These are phyloP conservation scores for Trichoderma oligosporum DNA, from an alignment of 2,329 filamentous ascomycete genomes.

Conservation along the genomic window DNA sequence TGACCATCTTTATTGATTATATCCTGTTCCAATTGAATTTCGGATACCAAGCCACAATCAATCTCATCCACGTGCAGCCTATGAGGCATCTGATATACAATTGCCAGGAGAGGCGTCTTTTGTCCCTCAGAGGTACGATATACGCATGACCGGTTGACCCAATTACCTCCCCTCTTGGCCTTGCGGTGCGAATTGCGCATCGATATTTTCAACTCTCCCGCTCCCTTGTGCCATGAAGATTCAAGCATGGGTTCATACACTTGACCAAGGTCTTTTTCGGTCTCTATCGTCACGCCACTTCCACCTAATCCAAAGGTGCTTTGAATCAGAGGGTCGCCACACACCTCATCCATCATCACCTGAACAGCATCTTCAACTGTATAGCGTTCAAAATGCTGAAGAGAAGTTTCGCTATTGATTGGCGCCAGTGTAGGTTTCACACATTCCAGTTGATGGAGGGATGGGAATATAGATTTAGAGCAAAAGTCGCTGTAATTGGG, in stretches of 20 bases:
- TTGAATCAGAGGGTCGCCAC: slow-evolving; percentile 29
- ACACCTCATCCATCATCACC: slow-evolving; percentile 31
- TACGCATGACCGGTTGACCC: slow-evolving; percentile 34
- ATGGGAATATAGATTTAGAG: slow-evolving; percentile 31
- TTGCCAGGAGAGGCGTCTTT: slow-evolving; percentile 29
- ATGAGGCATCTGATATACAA: slow-evolving; percentile 40
- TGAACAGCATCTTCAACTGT: slow-evolving; percentile 36
- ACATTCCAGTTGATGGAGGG: slow-evolving; percentile 34
- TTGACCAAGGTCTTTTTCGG: slow-evolving; percentile 11
- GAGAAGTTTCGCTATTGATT: slow-evolving; percentile 35
- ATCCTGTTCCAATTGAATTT: slow-evolving; percentile 33
- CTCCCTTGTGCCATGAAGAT: slow-evolving; percentile 7
- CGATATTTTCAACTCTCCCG: background rate
- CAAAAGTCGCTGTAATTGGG: slow-evolving; percentile 25
- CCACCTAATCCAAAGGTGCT: slow-evolving; percentile 30
- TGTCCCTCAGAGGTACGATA: slow-evolving; percentile 15
- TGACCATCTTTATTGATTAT: slow-evolving; percentile 34
- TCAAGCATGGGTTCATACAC: slow-evolving; percentile 12
- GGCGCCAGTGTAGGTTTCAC: slow-evolving; percentile 29
- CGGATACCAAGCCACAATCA: slow-evolving; percentile 31
- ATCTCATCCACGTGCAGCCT: slow-evolving; percentile 35
- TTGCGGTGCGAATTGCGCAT: slow-evolving; percentile 10
- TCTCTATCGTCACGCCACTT: slow-evolving; percentile 24
- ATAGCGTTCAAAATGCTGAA: slow-evolving; percentile 34
- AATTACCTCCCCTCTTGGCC: slow-evolving; percentile 25